These are phyloP conservation scores for Diaporthe ilicicola DNA, from an alignment of 2,329 filamentous ascomycete genomes.

Conservation along the genomic window DNA sequence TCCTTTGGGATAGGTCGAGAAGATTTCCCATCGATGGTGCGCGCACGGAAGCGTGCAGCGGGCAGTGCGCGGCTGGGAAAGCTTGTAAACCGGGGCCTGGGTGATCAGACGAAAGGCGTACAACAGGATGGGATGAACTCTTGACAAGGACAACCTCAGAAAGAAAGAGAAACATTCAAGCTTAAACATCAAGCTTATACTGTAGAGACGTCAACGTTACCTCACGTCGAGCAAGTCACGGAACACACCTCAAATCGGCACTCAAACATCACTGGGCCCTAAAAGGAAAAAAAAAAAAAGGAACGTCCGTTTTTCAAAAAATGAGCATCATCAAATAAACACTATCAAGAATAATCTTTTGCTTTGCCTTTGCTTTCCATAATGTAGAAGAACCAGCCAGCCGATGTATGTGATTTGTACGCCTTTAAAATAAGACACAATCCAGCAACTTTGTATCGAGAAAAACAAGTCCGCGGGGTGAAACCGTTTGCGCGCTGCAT, in stretches of 20 bases:
- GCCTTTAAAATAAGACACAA: slow-evolving; percentile 24
- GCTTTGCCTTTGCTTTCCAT: slow-evolving; percentile 19
- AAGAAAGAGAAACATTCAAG: too few relatives aligned
- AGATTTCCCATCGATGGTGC: too few relatives aligned
- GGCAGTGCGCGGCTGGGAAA: background rate
- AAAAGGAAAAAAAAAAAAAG: too few relatives aligned
- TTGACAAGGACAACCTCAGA: background rate
- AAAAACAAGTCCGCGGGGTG: slow-evolving; percentile 19
- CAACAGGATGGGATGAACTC: background rate
- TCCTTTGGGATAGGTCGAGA: too few relatives aligned
- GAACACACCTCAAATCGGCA: background rate
- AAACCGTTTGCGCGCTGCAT: slow-evolving; percentile 10
- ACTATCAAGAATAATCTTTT: slow-evolving; percentile 29
- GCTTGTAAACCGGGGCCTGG: background rate
- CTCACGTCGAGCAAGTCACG: background rate
- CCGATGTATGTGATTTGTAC: slow-evolving; percentile 32
- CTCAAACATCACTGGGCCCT: background rate
- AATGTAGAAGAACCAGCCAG: slow-evolving; percentile 30
- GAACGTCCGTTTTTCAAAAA: background rate
- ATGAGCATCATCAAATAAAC: slow-evolving; percentile 30
- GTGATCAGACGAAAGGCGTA: slow-evolving; percentile 3
- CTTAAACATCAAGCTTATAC: too few relatives aligned
- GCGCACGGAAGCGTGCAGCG: background rate
- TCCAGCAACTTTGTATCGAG: slow-evolving; percentile 31
- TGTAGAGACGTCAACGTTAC: too few relatives aligned